Base-by-base conservation (phyloP, 176 grass and related monocot genomes). In the Puya raimondii region DNA sequence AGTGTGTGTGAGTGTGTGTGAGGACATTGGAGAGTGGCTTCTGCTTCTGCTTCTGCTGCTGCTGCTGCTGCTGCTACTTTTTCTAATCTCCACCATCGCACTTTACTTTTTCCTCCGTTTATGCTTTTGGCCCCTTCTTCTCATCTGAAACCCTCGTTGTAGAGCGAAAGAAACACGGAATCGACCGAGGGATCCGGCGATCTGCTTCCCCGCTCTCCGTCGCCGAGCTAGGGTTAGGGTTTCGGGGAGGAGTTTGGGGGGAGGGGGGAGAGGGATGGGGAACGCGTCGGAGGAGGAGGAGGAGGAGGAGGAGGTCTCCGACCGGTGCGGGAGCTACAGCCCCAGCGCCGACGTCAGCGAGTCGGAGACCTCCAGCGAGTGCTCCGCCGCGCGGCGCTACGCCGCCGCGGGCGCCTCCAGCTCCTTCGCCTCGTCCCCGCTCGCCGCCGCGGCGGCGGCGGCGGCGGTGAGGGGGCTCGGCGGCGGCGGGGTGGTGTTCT, bases 271-370 rank as follows among this genome's bases (percentile, higher is more conserved):
- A 26, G 25, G 25, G 25, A 96, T 96, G 92, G 88, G 78, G 67
- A 89, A 86, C 82, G 72, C 79, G 53, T 86, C 92, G 72, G 85
- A 85, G 33, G 33, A 42, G 33, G 33, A 42, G 78, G 91, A 96
- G 33, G 33, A 42, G 33, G 33, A 42, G 69, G 92, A 96, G 9
- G 82, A 76, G 12, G 81, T 73, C 17, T 91, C 86, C 27, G 88
- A 96, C 9, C 79, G 88, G 33, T 87, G 81, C 79, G 88, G 85
- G 0, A 96, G 92, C 76, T 96, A 96, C 83, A 91, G 92, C 80
- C 88, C 88, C 51, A 91, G 88, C 51, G 92, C 92, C 17, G 92
- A 96, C 73, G 88, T 96, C 81, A 91, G 88, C 76, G 92, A 86
- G 75, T 96, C 92, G 14, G 92, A 96, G 78, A 87, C 85, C 59